These are phyloP conservation scores for Carex arenaria DNA, from an alignment of 202 grass and related monocot genomes.

Conservation along the genomic window DNA sequence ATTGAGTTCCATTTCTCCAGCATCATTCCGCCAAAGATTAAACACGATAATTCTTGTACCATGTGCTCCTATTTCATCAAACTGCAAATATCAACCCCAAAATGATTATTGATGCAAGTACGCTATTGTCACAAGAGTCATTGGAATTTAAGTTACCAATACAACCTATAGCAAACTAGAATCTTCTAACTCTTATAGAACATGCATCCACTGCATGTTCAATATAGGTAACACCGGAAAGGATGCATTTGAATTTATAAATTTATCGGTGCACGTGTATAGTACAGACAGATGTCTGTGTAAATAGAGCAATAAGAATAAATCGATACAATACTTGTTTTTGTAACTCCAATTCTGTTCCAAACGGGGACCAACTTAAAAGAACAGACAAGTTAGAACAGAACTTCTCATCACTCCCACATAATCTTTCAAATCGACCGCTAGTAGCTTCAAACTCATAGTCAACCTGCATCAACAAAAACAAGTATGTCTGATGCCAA, in stretches of 20 bases:
- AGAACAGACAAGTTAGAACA: constrained; percentile 54
- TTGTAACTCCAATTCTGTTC: constrained; percentile 57
- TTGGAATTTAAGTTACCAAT: neutral
- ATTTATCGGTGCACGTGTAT: neutral
- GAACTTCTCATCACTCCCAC: constrained; percentile 43
- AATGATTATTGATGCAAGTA: neutral
- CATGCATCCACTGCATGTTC: neutral
- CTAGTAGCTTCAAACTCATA: constrained; percentile 58
- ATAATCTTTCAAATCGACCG: constrained; percentile 40
- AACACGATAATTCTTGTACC: constrained; percentile 67
- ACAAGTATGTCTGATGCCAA: neutral
- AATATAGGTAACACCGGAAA: neutral
- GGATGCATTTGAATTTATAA: neutral
- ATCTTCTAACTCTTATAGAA: neutral
- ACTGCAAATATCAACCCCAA: constrained; percentile 37
- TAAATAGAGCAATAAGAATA: constrained; percentile 1
- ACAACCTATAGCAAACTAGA: neutral
- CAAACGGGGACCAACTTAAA: constrained; percentile 64
- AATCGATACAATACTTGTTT: constrained; percentile 59
- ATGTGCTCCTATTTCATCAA: constrained; percentile 47
- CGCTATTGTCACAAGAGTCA: neutral
- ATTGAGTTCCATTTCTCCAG: constrained; percentile 63
- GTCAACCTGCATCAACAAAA: constrained; percentile 54
- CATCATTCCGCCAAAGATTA: constrained; percentile 79
- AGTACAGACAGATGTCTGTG: neutral